Conservation (phyloP, 169 alveolate species). For the Eimeria sp. region DNA sequence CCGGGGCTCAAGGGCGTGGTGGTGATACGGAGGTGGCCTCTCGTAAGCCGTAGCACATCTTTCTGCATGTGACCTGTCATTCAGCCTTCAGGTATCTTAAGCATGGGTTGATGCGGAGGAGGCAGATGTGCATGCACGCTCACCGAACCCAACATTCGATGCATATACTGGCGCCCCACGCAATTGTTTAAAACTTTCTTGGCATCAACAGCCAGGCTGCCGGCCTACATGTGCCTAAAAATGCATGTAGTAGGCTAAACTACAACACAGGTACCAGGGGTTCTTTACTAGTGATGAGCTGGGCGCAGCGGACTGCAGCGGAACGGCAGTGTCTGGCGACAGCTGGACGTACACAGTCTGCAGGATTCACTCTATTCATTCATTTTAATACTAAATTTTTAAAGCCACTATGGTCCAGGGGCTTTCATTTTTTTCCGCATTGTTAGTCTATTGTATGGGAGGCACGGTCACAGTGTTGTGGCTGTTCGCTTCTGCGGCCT, state of each 20-base stretch:
- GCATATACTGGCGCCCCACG: neutral
- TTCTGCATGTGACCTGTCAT: neutral
- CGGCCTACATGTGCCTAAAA: neutral
- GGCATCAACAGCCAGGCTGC: neutral
- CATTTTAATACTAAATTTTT: neutral
- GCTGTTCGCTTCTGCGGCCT: neutral
- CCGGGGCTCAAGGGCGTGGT: neutral
- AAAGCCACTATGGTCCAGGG: neutral
- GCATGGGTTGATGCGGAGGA: too few species aligned
- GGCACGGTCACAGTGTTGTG: neutral
- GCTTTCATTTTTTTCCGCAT: neutral
- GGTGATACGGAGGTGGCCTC: neutral
- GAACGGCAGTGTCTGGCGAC: neutral
- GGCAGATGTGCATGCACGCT: neutral
- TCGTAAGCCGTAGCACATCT: neutral
- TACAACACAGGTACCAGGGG: neutral
- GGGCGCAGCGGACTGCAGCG: neutral
- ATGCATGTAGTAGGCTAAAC: neutral
- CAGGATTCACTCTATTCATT: neutral
- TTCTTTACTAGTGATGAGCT: neutral
- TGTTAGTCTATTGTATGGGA: neutral
- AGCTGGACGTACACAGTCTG: neutral
- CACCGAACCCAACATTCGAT: neutral
- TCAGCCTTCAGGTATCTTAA: too few species aligned
- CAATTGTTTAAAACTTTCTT: neutral